These are phyloP conservation scores for Sporodiniella umbellata DNA, from an alignment of 371 early-diverging fungal genomes.

Conservation along the genomic window DNA sequence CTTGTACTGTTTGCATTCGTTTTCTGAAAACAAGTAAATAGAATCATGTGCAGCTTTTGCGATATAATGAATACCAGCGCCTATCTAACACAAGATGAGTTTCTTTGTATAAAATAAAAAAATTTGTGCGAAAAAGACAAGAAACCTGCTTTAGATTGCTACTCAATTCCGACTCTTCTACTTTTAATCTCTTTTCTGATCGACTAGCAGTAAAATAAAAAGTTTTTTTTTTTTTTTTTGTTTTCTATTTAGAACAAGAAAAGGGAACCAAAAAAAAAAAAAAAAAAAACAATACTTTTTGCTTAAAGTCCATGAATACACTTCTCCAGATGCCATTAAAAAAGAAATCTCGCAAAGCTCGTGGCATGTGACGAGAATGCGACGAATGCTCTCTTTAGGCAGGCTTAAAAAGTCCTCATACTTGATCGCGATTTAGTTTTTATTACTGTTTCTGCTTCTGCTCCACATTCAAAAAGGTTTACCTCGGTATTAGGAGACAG, in stretches of 20 bases:
- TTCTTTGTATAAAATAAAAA: neutral
- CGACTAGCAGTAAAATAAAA: neutral
- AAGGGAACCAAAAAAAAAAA: neutral
- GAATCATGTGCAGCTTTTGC: too few relatives aligned
- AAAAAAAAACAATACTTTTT: neutral
- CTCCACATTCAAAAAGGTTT: neutral
- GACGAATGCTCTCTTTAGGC: neutral
- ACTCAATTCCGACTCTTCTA: neutral
- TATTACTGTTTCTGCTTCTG: neutral
- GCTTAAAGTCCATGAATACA: neutral
- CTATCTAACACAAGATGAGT: neutral
- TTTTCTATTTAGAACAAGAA: too few relatives aligned
- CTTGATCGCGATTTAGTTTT: neutral
- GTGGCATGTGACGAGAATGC: neutral
- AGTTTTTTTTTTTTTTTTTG: too few relatives aligned
- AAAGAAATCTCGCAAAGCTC: neutral
- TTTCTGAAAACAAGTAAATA: neutral
- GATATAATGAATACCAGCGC: neutral
- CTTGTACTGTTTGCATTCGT: neutral
- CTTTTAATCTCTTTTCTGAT: neutral
- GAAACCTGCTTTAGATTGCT: neutral
- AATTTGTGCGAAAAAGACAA: too few relatives aligned
- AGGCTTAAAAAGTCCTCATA: neutral
- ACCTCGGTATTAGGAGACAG: conserved; percentile 1
- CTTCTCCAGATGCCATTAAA: neutral